These are phyloP conservation scores for Oemleria cerasiformis DNA, from an alignment of 306 rosid species.

Conservation along the genomic window DNA sequence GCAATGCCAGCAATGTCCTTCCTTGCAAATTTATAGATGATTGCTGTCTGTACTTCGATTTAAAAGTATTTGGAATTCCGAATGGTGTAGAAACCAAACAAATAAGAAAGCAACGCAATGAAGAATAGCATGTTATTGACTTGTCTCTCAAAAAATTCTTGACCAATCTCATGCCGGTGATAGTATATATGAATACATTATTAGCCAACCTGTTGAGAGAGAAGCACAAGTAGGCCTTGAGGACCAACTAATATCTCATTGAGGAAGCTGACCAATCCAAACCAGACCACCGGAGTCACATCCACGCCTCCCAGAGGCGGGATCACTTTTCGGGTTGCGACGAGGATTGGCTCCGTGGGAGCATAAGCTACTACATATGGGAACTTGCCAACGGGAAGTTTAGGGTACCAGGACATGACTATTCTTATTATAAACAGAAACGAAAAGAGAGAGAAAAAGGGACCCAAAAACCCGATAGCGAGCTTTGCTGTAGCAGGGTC, in stretches of 20 bases:
- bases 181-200: neutral
- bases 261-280: constrained; percentile 82
- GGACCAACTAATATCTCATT: constrained; percentile 94
- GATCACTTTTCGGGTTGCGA: constrained; percentile 72
- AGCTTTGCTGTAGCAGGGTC: constrained; percentile 82
- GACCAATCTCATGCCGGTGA: too few species aligned
- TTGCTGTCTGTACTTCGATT: too few species aligned
- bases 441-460: constrained; percentile 64
- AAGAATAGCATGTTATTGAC: too few species aligned
- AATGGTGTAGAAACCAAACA: too few species aligned
- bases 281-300: constrained; percentile 94
- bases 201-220: constrained; percentile 64
- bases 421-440: constrained; percentile 78
- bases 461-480: constrained; percentile 68
- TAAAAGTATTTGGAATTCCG: too few species aligned
- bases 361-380: constrained; percentile 87
- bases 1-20: too few species aligned
- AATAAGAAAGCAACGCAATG: too few species aligned
- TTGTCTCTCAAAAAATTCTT: too few species aligned
- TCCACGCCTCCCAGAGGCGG: constrained; percentile 95
- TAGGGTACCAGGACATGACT: constrained; percentile 97
- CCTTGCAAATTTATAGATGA: too few species aligned
- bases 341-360: constrained; percentile 86
- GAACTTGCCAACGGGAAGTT: constrained; percentile 75
- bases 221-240: constrained; percentile 90